Evolutionary conservation across 106 monocot species (phyloP).

Genomic region (Cymbidium sinense): DNA sequence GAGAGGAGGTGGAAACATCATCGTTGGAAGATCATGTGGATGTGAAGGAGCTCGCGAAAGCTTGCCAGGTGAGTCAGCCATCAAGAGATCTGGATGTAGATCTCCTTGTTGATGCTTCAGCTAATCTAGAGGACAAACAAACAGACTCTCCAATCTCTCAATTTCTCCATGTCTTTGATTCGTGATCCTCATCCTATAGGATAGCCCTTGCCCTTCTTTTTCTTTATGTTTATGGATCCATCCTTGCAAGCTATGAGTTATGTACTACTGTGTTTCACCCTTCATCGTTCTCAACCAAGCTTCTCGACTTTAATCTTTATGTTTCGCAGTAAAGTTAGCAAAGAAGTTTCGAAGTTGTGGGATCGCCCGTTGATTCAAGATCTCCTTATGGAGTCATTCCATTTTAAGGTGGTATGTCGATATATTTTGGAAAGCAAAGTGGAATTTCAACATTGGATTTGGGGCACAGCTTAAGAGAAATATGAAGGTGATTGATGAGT

Average conservation of each 20-base stretch:
- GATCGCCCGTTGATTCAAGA: not conserved
- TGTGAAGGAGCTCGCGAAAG: too few species aligned
- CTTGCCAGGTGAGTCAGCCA: too few species aligned
- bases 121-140: too few species aligned
- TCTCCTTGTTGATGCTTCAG: too few species aligned
- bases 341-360: constrained; percentile 13
- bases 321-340: constrained; percentile 20
- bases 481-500: constrained; percentile 38
- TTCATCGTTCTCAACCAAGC: constrained; percentile 21
- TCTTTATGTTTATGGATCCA: constrained; percentile 14
- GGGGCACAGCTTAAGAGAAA: constrained; percentile 41
- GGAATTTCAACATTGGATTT: constrained; percentile 31
- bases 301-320: constrained; percentile 18
- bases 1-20: too few species aligned
- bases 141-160: too few species aligned
- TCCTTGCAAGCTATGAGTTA: too few species aligned
- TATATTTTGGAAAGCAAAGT: constrained; percentile 41
- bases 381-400: constrained; percentile 37
- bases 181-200: too few species aligned
- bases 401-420: constrained; percentile 44
- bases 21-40: too few species aligned
- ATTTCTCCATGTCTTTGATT: too few species aligned
- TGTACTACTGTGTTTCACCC: too few species aligned
- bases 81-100: too few species aligned
- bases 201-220: constrained; percentile 5